A percentile compares a stretch with the other conserved stretches of the same genome.
Conservation (phyloP, 306 rosid genomes). For the Luffa aegyptiaca region DNA sequence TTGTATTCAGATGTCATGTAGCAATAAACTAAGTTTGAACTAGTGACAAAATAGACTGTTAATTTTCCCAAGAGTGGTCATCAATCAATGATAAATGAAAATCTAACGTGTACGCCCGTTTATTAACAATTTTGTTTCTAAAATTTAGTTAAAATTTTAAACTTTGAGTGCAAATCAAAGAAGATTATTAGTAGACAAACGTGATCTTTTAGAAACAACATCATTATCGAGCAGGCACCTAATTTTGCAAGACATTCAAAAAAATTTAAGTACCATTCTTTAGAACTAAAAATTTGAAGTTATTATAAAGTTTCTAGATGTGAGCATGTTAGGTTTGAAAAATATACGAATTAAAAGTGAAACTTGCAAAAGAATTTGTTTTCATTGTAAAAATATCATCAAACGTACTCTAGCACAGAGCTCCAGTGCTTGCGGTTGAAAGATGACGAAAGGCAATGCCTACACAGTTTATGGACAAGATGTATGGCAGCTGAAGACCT, state of each 20-base stretch:
- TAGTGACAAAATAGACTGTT: not conserved
- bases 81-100: not conserved
- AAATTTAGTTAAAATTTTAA: not conserved
- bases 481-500: constrained; percentile 43
- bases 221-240: not conserved
- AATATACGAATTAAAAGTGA: not conserved
- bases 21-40: not conserved
- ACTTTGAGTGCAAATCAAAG: not conserved
- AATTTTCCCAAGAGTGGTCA: not conserved
- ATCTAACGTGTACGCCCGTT: not conserved
- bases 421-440: constrained; percentile 71
- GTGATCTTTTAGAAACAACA: not conserved
- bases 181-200: not conserved
- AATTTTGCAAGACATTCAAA: not conserved
- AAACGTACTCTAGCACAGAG: constrained; percentile 88
- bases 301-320: not conserved
- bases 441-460: constrained; percentile 59
- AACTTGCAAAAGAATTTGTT: not conserved
- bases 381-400: not conserved
- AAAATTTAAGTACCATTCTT: not conserved
- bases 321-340: not conserved
- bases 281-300: not conserved
- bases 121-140: not conserved
- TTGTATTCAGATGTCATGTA: too few species aligned
- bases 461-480: constrained; percentile 44